Evolutionary conservation across 2,329 filamentous ascomycete species (phyloP).

Genomic region (Cladosporium oxysporum): DNA sequence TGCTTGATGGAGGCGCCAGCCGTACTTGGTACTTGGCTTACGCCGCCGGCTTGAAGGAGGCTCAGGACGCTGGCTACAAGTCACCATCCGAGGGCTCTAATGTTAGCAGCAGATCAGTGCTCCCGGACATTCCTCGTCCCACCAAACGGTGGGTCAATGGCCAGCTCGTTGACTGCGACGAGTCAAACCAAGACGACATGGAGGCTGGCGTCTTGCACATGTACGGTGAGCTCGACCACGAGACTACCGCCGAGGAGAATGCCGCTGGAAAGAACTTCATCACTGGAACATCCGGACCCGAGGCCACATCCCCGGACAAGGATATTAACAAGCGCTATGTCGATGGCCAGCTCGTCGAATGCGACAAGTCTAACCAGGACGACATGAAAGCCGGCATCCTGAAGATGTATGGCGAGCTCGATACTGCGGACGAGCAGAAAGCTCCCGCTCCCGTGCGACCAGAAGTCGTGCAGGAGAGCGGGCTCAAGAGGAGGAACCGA

Average conservation of each 20-base stretch:
- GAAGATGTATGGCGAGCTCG: conserved; percentile 15
- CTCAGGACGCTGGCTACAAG: conserved; percentile 9
- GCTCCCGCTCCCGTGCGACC: neutral
- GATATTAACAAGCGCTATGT: conserved; percentile 7
- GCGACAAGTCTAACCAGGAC: conserved; percentile 13
- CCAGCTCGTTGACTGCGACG: conserved; percentile 18
- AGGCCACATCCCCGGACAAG: neutral
- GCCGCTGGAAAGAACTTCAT: conserved; percentile 8
- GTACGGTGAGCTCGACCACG: conserved; percentile 15
- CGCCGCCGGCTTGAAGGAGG: conserved; percentile 61
- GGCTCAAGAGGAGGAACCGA: conserved; percentile 6
- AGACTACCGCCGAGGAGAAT: neutral
- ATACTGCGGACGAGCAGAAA: conserved; percentile 3
- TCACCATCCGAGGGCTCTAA: neutral
- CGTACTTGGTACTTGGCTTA: conserved; percentile 84
- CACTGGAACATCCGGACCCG: neutral
- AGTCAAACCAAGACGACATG: conserved; percentile 16
- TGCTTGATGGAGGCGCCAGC: conserved; percentile 80
- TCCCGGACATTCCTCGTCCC: neutral
- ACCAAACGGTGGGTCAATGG: conserved; percentile 15
- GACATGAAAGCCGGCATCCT: conserved; percentile 19
- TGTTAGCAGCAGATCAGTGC: neutral
- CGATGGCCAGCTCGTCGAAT: conserved; percentile 17
- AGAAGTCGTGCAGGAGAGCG: conserved; percentile 1
- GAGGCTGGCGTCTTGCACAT: conserved; percentile 11